These are phyloP conservation scores for Nigrograna mackinnonii DNA, from an alignment of 2,329 filamentous ascomycete genomes.

Conservation along the genomic window DNA sequence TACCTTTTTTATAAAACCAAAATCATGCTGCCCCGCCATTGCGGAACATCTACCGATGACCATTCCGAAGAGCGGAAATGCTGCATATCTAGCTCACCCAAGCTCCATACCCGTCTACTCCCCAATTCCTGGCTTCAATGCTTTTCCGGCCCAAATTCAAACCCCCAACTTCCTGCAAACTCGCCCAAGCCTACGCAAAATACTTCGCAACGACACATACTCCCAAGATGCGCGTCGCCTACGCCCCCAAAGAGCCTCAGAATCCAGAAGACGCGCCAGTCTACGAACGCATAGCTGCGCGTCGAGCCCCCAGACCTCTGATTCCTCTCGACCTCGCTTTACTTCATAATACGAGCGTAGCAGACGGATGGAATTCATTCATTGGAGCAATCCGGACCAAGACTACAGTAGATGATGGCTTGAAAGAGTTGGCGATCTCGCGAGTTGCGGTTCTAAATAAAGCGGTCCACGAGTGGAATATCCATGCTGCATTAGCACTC, in stretches of 20 bases:
- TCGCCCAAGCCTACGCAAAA: not conserved
- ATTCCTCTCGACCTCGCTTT: conserved; percentile 60
- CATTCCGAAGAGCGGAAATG: conserved; percentile 5
- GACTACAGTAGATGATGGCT: conserved; percentile 51
- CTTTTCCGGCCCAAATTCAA: too few relatives aligned
- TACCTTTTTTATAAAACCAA: too few relatives aligned
- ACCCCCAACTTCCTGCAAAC: too few relatives aligned
- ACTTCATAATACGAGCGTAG: conserved; percentile 58
- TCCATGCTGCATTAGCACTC: conserved; percentile 71
- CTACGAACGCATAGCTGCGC: conserved; percentile 56
- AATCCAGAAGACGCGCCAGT: conserved; percentile 53
- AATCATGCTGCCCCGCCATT: too few relatives aligned
- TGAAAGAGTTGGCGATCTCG: conserved; percentile 79
- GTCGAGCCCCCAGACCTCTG: conserved; percentile 55
- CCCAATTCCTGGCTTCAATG: too few relatives aligned
- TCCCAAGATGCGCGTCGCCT: conserved; percentile 57
- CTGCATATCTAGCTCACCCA: too few relatives aligned
- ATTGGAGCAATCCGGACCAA: conserved; percentile 60
- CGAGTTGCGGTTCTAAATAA: conserved; percentile 81
- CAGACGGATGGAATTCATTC: conserved; percentile 64
- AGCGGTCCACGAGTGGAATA: conserved; percentile 85
- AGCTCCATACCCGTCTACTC: too few relatives aligned
- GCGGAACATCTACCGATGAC: conserved; percentile 7
- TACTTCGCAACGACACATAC: conserved; percentile 10
- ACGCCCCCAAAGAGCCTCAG: conserved; percentile 53